phyloP scores from a whole-genome alignment of 768 basidiomycete species.

The Dictyophora rubrovolvata region DNA sequence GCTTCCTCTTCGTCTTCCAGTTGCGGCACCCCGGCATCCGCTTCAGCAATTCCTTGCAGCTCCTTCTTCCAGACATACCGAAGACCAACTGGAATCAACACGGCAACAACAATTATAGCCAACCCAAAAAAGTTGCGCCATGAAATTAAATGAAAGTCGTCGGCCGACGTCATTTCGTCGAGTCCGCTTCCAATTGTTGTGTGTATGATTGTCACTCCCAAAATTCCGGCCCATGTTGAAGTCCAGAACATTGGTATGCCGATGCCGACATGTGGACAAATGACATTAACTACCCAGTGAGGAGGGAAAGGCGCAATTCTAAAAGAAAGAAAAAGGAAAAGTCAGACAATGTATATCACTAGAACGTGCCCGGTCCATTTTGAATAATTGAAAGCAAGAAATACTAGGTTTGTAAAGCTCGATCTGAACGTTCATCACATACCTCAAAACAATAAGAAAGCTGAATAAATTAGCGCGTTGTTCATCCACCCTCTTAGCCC shows the following conservation, averaged over 20 bases:
- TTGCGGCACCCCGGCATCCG: conserved; percentile 20
- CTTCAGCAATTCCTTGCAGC: conserved; percentile 28
- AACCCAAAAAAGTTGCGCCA: conserved; percentile 84
- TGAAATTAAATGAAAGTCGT: conserved; percentile 89
- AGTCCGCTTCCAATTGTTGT: conserved; percentile 89
- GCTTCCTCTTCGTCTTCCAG: conserved; percentile 26
- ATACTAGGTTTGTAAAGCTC: no score
- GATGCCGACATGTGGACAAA: conserved; percentile 90
- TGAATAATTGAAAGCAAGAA: no score
- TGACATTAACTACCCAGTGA: conserved; percentile 91
- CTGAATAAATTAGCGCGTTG: conserved; percentile 82
- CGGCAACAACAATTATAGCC: conserved; percentile 77
- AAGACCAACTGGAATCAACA: conserved; percentile 86
- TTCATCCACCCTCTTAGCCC: conserved; percentile 66
- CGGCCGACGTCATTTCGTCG: conserved; percentile 90
- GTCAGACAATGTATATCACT: not conserved
- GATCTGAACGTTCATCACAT: conserved; percentile 4
- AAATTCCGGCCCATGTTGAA: conserved; percentile 81
- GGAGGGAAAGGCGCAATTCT: conserved; percentile 91
- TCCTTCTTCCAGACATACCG: conserved; percentile 73
- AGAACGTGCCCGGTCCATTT: no score
- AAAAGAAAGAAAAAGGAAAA: not conserved
- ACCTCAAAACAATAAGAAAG: conserved; percentile 78
- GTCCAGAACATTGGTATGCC: conserved; percentile 78
- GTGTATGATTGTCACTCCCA: conserved; percentile 88